Base-by-base conservation (phyloP, 371 early-diverging fungal genomes). In the Catenaria anguillulae region DNA sequence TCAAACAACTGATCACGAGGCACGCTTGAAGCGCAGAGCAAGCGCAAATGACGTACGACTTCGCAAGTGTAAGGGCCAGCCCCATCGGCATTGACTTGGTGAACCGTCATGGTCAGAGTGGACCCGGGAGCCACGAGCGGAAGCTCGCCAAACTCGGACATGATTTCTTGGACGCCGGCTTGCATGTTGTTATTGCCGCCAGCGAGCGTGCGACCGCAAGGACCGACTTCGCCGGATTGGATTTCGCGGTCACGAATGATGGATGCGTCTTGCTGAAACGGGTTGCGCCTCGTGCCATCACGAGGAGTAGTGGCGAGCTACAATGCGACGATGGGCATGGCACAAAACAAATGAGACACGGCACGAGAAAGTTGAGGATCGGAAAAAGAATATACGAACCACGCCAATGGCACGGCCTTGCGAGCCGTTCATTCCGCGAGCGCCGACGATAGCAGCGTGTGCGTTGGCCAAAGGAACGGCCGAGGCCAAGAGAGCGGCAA, bases 181-280 rank as follows among this genome's bases (percentile, higher is more conserved):
- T 10, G 17, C 26, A 55, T 55, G 23, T 55, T 29, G 36, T 34
- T 55, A 29, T 55, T 55, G 17, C 55, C 55, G 26, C 55, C 55
- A 15, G 26, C 55, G 36, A 55, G 4, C 2, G 55, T 55, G 17
- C 55, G 33, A 34, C 55, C 55, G 21, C 55, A 55, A 4, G 55
- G 34, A 34, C 55, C 55, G 19, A 29, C 29, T 10, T 23, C 17
- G 17, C 55, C 55, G 36, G 55, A 55, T 23, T 15, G 8, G 36
- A 55, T 55, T 23, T 55, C 55, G 17, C 55, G 12, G 55, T 33
- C 36, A 19, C 55, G 55, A 21, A 55, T 55, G 55, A 55, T 55
- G 17, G 55, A 55, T 2, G 55, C 24, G 36, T 55, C 55, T 2
- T 4, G 4, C 55, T 55, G 55, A 23, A 33, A 55, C 55, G 55